These are phyloP conservation scores for Hawksworthiomyces lignivorus DNA, from an alignment of 2,329 filamentous ascomycete species.

Conservation along the genomic window DNA sequence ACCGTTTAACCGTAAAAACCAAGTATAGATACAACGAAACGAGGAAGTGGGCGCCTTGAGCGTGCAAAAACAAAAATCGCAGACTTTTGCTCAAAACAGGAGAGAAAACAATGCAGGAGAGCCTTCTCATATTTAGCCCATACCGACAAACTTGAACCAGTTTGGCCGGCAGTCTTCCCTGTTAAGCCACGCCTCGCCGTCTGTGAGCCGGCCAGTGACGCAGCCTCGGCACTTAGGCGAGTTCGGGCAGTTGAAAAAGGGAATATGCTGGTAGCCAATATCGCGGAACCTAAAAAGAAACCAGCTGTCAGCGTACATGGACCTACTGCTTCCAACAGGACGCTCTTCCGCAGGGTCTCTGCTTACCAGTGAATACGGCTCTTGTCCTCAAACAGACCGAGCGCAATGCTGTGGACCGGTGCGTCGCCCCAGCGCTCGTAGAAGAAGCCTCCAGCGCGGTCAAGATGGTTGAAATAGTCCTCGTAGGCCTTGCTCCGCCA, in stretches of 20 bases:
- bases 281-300: slow-evolving; percentile 75
- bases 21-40: no score
- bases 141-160: slow-evolving; percentile 94
- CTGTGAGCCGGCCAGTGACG: slow-evolving; percentile 77
- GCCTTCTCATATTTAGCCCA: slow-evolving; percentile 43
- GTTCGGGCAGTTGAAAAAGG: slow-evolving; percentile 98
- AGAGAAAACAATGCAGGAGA: background rate
- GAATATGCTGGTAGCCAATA: slow-evolving; percentile 96
- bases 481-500: slow-evolving; percentile 87
- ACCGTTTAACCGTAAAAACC: no score
- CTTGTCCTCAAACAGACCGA: slow-evolving; percentile 86
- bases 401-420: slow-evolving; percentile 87
- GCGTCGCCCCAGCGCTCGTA: slow-evolving; percentile 59
- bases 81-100: background rate
- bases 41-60: background rate
- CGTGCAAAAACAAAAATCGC: background rate
- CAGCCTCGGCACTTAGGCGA: slow-evolving; percentile 76
- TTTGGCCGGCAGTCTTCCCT: slow-evolving; percentile 91
- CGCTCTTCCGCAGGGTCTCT: background rate
- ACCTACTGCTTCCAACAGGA: no score
- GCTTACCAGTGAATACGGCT: slow-evolving; percentile 86
- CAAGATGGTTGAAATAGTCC: slow-evolving; percentile 93
- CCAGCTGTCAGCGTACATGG: background rate
- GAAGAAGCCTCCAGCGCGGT: slow-evolving; percentile 81
- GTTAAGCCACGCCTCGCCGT: slow-evolving; percentile 76